Evolutionary conservation across 345 rosid genomes (phyloP).

Genomic region (Linum trigynum): DNA sequence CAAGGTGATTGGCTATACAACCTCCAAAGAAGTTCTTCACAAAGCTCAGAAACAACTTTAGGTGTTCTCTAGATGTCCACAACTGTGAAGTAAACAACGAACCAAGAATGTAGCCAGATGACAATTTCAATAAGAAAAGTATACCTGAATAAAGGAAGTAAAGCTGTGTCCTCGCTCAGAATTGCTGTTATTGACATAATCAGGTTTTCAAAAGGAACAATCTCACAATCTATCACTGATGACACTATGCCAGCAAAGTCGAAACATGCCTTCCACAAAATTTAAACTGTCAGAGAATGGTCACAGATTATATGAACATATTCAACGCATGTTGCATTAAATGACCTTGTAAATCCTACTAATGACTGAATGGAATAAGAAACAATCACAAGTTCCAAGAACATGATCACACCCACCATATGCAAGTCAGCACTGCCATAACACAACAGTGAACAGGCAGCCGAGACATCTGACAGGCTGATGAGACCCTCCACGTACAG

Average conservation of each 20-base stretch:
- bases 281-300: slow-evolving; percentile 39
- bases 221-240: slow-evolving; percentile 52
- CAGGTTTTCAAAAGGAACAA: slow-evolving; percentile 58
- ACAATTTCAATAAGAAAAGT: slow-evolving; percentile 3
- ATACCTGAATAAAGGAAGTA: slow-evolving; percentile 71
- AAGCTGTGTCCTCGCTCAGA: slow-evolving; percentile 59
- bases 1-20: not conserved
- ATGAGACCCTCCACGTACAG: slow-evolving; percentile 77
- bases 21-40: slow-evolving; percentile 3
- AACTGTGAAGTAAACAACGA: not conserved
- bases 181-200: slow-evolving; percentile 63
- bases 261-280: slow-evolving; percentile 81
- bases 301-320: slow-evolving; percentile 19
- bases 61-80: not conserved
- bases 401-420: slow-evolving; percentile 45
- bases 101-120: not conserved
- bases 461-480: slow-evolving; percentile 49
- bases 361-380: slow-evolving; percentile 12
- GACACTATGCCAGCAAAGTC: slow-evolving; percentile 67
- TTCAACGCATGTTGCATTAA: slow-evolving; percentile 12
- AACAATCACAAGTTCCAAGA: slow-evolving; percentile 9
- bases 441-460: slow-evolving; percentile 66
- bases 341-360: slow-evolving; percentile 9
- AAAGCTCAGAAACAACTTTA: not conserved
- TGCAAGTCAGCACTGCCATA: slow-evolving; percentile 75